Evolutionary conservation across 2,329 filamentous ascomycete genomes (phyloP).

Genomic region (Aspergillus sergii): DNA sequence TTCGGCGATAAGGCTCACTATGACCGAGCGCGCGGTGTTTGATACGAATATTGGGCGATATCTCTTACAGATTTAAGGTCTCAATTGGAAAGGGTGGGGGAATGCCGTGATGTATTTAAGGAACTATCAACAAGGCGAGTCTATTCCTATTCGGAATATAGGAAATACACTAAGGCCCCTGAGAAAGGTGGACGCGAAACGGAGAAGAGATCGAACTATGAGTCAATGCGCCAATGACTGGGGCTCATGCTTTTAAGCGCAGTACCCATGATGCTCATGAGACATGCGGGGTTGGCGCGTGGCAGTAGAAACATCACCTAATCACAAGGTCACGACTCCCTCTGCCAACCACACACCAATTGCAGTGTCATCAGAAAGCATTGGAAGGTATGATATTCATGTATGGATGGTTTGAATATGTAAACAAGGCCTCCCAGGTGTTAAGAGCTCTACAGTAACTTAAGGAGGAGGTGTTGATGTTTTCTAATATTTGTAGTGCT

Average conservation of each 20-base stretch:
- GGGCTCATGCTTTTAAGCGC: slow-evolving; percentile 19
- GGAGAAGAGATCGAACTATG: slow-evolving; percentile 19
- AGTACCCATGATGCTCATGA: slow-evolving; percentile 21
- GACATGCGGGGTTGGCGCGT: slow-evolving; percentile 30
- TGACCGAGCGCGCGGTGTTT: slow-evolving; percentile 1
- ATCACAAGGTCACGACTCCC: not conserved
- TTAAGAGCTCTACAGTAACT: not conserved
- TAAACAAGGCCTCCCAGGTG: not conserved
- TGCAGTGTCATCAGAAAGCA: slow-evolving; percentile 4
- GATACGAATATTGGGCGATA: not conserved
- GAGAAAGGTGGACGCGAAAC: not conserved
- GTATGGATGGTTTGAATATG: slow-evolving; percentile 8
- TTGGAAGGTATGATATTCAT: slow-evolving; percentile 9
- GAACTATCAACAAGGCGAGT: not conserved
- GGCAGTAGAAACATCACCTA: slow-evolving; percentile 17
- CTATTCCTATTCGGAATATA: slow-evolving; percentile 1
- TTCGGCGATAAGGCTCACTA: slow-evolving; percentile 26
- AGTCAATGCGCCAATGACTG: slow-evolving; percentile 27
- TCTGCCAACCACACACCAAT: slow-evolving; percentile 8
- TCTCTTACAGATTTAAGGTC: not conserved
- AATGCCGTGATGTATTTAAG: slow-evolving; percentile 1
- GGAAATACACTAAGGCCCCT: slow-evolving; percentile 3
- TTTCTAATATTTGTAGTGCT: not conserved
- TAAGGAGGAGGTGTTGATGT: not conserved
- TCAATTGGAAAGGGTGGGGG: not conserved